Conservation (phyloP, 257 asterid species). For the Fraxinus quadrangulata region DNA sequence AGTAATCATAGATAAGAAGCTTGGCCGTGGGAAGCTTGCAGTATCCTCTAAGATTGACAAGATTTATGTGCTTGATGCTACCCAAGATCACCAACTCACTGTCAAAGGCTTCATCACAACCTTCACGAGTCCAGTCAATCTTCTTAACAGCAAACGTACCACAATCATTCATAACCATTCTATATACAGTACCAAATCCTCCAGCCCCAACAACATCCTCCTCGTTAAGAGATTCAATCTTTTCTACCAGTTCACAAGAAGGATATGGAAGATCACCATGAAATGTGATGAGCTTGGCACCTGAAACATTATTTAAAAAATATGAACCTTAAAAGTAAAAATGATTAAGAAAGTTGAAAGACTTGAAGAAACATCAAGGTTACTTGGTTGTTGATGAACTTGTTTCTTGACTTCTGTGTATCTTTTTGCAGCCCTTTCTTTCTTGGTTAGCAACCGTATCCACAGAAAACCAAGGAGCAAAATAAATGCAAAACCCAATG, state of each 20-base stretch:
- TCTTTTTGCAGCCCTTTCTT: slow-evolving; percentile 77
- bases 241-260: slow-evolving; percentile 92
- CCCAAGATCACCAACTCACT: slow-evolving; percentile 95
- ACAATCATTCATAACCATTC: slow-evolving; percentile 98
- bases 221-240: slow-evolving; percentile 84
- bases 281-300: slow-evolving; percentile 90
- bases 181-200: slow-evolving; percentile 91
- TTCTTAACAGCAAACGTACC: slow-evolving; percentile 95
- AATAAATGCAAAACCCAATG: slow-evolving; percentile 60
- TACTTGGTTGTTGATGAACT: slow-evolving; percentile 85
- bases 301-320: slow-evolving; percentile 29
- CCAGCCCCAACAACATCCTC: slow-evolving; percentile 97
- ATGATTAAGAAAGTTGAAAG: background rate
- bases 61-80: slow-evolving; percentile 86
- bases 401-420: slow-evolving; percentile 91
- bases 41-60: slow-evolving; percentile 90
- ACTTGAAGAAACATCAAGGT: background rate
- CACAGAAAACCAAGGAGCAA: slow-evolving; percentile 64
- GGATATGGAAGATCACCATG: slow-evolving; percentile 98
- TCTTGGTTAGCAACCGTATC: slow-evolving; percentile 73
- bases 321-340: background rate
- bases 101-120: slow-evolving; percentile 89
- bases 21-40: slow-evolving; percentile 84
- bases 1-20: slow-evolving; percentile 88
- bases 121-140: slow-evolving; percentile 82